These are phyloP conservation scores for Paramecium sexaurelia DNA, from an alignment of 73 alveolate species.

Conservation along the genomic window DNA sequence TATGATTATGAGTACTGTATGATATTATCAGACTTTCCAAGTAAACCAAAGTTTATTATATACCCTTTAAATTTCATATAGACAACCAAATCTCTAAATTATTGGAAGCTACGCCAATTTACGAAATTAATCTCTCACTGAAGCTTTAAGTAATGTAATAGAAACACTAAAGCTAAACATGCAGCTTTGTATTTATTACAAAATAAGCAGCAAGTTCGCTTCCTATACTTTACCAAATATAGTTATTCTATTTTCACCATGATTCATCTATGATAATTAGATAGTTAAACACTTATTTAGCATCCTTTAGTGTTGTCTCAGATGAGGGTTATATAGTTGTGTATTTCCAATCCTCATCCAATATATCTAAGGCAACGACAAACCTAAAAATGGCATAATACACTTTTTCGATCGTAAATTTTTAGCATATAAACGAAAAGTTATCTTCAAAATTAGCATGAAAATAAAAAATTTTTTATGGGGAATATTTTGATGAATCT, in stretches of 20 bases:
- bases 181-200: constrained; percentile 54
- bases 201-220: constrained; percentile 82
- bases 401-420: constrained; percentile 61
- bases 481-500: constrained; percentile 74
- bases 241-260: constrained; percentile 61
- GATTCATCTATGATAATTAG: constrained; percentile 62
- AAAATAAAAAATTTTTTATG: constrained; percentile 81
- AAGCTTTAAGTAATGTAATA: constrained; percentile 77
- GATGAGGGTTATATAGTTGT: constrained; percentile 76
- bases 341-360: constrained; percentile 93
- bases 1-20: constrained; percentile 72
- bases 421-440: too few relatives aligned
- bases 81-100: constrained; percentile 70
- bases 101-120: constrained; percentile 58
- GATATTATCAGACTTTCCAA: constrained; percentile 69
- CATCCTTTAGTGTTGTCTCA: constrained; percentile 77
- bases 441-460: constrained; percentile 95
- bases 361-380: constrained; percentile 97
- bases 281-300: constrained; percentile 83
- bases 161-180: constrained; percentile 80
- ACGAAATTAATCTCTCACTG: constrained; percentile 70
- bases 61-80: constrained; percentile 74
- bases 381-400: not conserved
- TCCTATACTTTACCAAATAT: constrained; percentile 84
- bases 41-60: constrained; percentile 66